Evolutionary conservation across 1,284 basidiomycete species (phyloP), one percentile per base, ranked within the genome.

Genomic region (Malassezia pachydermatis): DNA sequence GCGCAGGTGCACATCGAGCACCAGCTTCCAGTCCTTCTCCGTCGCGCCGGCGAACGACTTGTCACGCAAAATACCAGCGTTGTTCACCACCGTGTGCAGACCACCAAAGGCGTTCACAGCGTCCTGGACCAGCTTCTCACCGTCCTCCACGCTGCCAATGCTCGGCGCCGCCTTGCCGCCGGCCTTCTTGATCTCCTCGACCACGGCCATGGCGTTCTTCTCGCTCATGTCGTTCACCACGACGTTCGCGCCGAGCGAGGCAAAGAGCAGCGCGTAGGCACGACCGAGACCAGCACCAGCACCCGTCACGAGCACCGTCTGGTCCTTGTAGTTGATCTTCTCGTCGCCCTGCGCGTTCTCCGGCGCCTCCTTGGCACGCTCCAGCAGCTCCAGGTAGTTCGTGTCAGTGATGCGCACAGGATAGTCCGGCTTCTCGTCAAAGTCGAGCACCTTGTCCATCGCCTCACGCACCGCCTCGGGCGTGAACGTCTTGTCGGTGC

Each of bases 221-320:
- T 85, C 84, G 68, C 78, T 86, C 49, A 98, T 84, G 70, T 99
- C 94, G 73, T 98, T 99, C 53, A 98, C 81, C 34, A 98, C 86
- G 28, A 99, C 86, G 66, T 95, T 96, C 19, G 88, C 92, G 25
- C 94, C 94, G 4, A 90, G 79, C 55, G 80, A 81, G 34, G 79
- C 87, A 67, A 86, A 98, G 83, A 94, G 86, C 49, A 84, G 77
- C 0, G 94, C 86, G 72, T 98, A 95, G 4, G 82, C 81, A 38
- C 89, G 82, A 22, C 94, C 94, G 27, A 99, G 82, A 61, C 62
- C 65, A 34, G 61, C 64, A 52, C 61, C 62, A 10, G 63, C 64
- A 56, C 94, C 94, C 2, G 94, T 98, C 64, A 98, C 79, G 60
- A 98, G 82, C 51, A 87, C 86, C 3, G 89, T 95, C 77, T 95